Evolutionary conservation across 768 basidiomycete species (phyloP).

Genomic region (Exsudoporus frostii): DNA sequence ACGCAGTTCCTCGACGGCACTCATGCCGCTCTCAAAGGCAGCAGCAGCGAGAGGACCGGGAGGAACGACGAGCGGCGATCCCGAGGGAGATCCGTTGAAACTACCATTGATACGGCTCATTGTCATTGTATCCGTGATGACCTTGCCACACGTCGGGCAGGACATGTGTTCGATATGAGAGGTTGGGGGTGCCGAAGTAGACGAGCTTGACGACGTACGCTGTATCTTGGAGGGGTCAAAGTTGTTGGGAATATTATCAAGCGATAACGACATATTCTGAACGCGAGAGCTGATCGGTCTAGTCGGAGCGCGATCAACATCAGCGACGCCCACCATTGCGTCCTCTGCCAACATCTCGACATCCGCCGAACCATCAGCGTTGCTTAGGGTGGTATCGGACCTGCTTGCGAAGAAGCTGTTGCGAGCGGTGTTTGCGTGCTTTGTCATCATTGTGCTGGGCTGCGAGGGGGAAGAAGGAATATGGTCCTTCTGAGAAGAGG

Average conservation of each 20-base stretch:
- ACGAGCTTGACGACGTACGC: slow-evolving; percentile 31
- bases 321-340: slow-evolving; percentile 24
- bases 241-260: slow-evolving; percentile 45
- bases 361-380: slow-evolving; percentile 17
- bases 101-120: slow-evolving; percentile 28
- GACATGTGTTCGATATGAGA: slow-evolving; percentile 38
- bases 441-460: slow-evolving; percentile 24
- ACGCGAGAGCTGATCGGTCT: slow-evolving; percentile 30
- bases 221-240: slow-evolving; percentile 36
- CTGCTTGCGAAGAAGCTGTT: slow-evolving; percentile 23
- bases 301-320: slow-evolving; percentile 20
- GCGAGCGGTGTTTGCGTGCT: slow-evolving; percentile 9
- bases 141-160: slow-evolving; percentile 57
- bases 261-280: slow-evolving; percentile 48
- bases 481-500: slow-evolving; percentile 27
- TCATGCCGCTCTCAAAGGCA: slow-evolving; percentile 58
- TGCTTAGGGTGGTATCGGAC: slow-evolving; percentile 18
- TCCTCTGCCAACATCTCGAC: slow-evolving; percentile 30
- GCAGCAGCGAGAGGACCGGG: slow-evolving; percentile 56
- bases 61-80: slow-evolving; percentile 45
- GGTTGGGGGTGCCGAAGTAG: slow-evolving; percentile 46
- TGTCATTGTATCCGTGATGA: slow-evolving; percentile 43
- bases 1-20: slow-evolving; percentile 72
- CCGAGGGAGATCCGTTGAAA: slow-evolving; percentile 28
- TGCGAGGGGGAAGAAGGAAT: slow-evolving; percentile 17